These are phyloP conservation scores for Phytophthora palmivora DNA, from an alignment of 352 stramenopile species.

Conservation along the genomic window DNA sequence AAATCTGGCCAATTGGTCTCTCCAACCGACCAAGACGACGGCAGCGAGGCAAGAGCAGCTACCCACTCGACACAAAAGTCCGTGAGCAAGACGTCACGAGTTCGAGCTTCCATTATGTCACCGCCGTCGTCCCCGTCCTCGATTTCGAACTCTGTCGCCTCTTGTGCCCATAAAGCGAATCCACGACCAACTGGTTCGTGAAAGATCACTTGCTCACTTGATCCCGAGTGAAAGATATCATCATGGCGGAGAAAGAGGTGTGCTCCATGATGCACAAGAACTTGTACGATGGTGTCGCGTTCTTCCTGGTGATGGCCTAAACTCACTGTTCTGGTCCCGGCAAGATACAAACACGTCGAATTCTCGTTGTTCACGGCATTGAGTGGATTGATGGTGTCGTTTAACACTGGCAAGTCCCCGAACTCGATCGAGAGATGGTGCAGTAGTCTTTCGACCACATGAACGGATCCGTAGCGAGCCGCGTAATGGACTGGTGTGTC, in stretches of 20 bases:
- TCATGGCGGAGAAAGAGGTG: slow-evolving; percentile 12
- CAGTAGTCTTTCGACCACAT: slow-evolving; percentile 15
- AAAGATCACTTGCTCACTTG: slow-evolving; percentile 3
- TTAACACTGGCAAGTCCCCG: slow-evolving; percentile 12
- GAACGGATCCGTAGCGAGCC: slow-evolving; percentile 13
- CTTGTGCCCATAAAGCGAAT: slow-evolving; percentile 13
- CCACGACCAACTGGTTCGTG: slow-evolving; percentile 24
- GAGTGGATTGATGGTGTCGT: slow-evolving; percentile 10
- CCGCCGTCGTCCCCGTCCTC: neutral
- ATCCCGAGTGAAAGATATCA: neutral
- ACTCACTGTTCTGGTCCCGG: neutral
- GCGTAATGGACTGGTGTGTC: slow-evolving; percentile 20
- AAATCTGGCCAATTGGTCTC: neutral
- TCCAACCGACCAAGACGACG: neutral
- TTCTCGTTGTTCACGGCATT: slow-evolving; percentile 8
- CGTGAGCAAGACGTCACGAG: slow-evolving; percentile 13
- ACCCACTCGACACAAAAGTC: slow-evolving; percentile 29
- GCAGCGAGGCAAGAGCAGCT: neutral
- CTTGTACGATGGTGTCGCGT: slow-evolving; percentile 10
- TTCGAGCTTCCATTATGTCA: neutral
- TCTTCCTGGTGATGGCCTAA: neutral
- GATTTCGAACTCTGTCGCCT: slow-evolving; percentile 1
- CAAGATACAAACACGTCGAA: slow-evolving; percentile 11
- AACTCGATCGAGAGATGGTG: neutral
- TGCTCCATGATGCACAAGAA: slow-evolving; percentile 25